These are phyloP conservation scores for Wickerhamiella hasegawae DNA, from an alignment of 805 yeast genomes.

Conservation along the genomic window DNA sequence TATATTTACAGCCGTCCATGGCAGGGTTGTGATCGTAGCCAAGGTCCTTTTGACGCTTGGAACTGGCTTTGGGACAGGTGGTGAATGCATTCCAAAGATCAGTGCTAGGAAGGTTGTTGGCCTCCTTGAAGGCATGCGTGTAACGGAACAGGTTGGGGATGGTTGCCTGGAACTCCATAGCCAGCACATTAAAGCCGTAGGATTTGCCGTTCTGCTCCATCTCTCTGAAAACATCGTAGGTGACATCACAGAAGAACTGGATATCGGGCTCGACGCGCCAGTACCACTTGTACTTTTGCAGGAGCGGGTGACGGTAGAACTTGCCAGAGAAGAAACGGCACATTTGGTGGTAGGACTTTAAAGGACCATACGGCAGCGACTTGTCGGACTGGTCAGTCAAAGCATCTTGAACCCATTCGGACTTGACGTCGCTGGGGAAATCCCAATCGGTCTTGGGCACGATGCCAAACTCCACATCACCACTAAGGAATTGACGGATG, in stretches of 20 bases:
- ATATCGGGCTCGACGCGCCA: constrained; percentile 96
- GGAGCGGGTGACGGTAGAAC: constrained; percentile 66
- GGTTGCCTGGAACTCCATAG: constrained; percentile 65
- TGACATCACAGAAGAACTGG: constrained; percentile 74
- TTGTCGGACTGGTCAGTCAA: constrained; percentile 69
- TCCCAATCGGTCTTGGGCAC: constrained; percentile 53
- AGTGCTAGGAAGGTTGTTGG: constrained; percentile 27
- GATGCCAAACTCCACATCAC: constrained; percentile 56
- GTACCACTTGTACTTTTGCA: constrained; percentile 67
- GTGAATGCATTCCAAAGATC: constrained; percentile 11
- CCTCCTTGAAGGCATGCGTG: constrained; percentile 40
- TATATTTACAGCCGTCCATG: constrained; percentile 53
- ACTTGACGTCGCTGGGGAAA: constrained; percentile 35
- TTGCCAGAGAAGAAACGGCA: constrained; percentile 81
- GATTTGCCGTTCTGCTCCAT: constrained; percentile 55
- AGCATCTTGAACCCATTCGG: constrained; percentile 34
- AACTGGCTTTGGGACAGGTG: constrained; percentile 17
- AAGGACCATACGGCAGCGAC: constrained; percentile 66
- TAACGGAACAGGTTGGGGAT: constrained; percentile 67
- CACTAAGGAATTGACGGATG: constrained; percentile 37
- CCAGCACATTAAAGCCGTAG: constrained; percentile 73
- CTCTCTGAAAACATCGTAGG: constrained; percentile 79
- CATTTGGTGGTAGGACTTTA: constrained; percentile 82
- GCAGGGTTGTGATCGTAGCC: constrained; percentile 15
- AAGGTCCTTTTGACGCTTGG: constrained; percentile 2